Percentiles rank a stretch among this genome's conserved stretches.
These are phyloP conservation scores for Beauveria caledonica DNA, from an alignment of 2,329 filamentous ascomycete species.

Conservation along the genomic window DNA sequence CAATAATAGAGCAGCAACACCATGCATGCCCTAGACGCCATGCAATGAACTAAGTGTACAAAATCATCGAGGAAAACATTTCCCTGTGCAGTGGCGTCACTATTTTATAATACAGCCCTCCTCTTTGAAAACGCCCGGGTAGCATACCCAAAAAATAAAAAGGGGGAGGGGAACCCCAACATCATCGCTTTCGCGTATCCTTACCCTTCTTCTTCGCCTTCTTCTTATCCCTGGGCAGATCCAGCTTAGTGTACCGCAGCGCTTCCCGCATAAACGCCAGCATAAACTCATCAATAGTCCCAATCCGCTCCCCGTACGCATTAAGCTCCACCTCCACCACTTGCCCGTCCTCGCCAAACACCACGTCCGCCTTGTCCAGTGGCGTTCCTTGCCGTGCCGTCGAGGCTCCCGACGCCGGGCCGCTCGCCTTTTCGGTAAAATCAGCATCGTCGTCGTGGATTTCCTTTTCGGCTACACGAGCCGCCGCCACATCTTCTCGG, in stretches of 20 bases:
- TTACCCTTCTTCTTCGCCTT: conserved; percentile 53
- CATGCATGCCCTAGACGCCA: neutral
- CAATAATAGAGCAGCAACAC: neutral
- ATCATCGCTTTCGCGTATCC: conserved; percentile 43
- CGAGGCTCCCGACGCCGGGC: conserved; percentile 38
- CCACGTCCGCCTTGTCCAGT: conserved; percentile 26
- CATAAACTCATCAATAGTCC: conserved; percentile 69
- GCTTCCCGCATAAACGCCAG: conserved; percentile 57
- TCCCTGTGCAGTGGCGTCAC: neutral
- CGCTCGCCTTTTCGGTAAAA: conserved; percentile 59
- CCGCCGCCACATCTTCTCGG: conserved; percentile 81
- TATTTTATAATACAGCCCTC: conserved; percentile 8
- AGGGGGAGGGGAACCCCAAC: neutral
- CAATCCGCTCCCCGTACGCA: conserved; percentile 49
- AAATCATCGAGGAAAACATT: neutral
- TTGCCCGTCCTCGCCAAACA: conserved; percentile 25
- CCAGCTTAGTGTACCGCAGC: conserved; percentile 50
- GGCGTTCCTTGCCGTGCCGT: conserved; percentile 46
- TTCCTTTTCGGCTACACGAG: conserved; percentile 80
- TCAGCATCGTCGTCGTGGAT: conserved; percentile 79
- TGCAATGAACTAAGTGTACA: conserved; percentile 1
- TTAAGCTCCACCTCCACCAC: conserved; percentile 42
- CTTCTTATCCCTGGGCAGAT: conserved; percentile 57
- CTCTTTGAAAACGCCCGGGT: neutral
- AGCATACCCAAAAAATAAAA: conserved; percentile 1